phyloP scores from a whole-genome alignment of 78 protist species.

The Ministeria vibrans region DNA sequence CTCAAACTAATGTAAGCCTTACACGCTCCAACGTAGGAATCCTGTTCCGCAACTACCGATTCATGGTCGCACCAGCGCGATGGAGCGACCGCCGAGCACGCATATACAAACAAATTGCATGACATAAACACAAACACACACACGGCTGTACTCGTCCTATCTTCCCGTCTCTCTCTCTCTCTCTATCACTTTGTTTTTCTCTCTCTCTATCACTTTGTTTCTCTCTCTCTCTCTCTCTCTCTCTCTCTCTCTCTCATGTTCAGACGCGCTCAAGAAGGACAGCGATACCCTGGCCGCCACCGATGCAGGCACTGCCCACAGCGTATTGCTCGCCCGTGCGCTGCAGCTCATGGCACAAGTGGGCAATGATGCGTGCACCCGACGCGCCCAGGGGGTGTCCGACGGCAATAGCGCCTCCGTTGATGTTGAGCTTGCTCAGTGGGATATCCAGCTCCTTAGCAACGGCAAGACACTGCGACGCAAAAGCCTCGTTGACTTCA shows the following conservation, averaged over 20 bases:
- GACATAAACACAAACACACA: not conserved
- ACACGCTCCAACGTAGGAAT: no score
- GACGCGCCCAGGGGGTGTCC: conserved; percentile 87
- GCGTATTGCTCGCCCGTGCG: conserved; percentile 16
- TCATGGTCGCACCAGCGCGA: no score
- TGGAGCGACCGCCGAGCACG: not conserved
- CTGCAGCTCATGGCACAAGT: conserved; percentile 41
- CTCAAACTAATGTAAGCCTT: no score
- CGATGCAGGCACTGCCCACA: conserved; percentile 69
- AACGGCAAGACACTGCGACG: conserved; percentile 51
- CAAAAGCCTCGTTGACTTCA: conserved; percentile 83
- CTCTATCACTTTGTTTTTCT: no score
- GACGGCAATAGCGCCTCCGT: conserved; percentile 82
- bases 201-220: no score
- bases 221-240: no score
- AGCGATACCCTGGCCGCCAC: conserved; percentile 80
- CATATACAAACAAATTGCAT: not conserved
- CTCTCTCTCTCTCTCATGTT: no score
- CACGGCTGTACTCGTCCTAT: not conserved
- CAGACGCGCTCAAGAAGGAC: conserved; percentile 41
- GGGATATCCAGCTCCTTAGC: conserved; percentile 11
- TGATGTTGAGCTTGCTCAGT: conserved; percentile 32
- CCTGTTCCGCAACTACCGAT: no score
- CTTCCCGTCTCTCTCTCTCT: no score
- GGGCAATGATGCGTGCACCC: conserved; percentile 50